These are phyloP conservation scores for Avicennia marina DNA, from an alignment of 257 asterid genomes.

Conservation along the genomic window DNA sequence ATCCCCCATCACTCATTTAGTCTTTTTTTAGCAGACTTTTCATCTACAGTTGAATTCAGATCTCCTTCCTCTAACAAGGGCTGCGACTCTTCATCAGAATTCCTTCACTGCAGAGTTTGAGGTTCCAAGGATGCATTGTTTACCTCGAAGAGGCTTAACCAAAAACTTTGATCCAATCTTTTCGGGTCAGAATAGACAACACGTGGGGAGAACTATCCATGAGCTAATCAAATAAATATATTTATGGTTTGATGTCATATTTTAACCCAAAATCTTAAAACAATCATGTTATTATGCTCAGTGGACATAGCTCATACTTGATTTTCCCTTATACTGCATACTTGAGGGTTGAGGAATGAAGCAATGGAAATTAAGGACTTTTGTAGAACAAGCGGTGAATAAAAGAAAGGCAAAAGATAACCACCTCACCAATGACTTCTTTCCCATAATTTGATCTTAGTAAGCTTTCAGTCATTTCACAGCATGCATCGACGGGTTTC, in stretches of 20 bases:
- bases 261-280: no score
- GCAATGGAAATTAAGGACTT: not conserved
- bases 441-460: slow-evolving; percentile 72
- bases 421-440: slow-evolving; percentile 84
- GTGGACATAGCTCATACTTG: no score
- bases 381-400: not conserved
- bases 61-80: slow-evolving; percentile 58
- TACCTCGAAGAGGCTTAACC: slow-evolving; percentile 31
- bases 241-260: no score
- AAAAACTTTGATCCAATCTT: not conserved
- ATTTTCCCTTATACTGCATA: no score
- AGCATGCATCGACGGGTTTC: slow-evolving; percentile 76
- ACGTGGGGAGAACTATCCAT: not conserved
- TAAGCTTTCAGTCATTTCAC: slow-evolving; percentile 51
- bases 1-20: no score
- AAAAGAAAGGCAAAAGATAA: not conserved
- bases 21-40: slow-evolving; percentile 23
- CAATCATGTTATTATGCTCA: no score
- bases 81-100: slow-evolving; percentile 57
- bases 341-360: no score
- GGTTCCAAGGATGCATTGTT: slow-evolving; percentile 53
- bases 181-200: not conserved
- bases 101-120: slow-evolving; percentile 39
- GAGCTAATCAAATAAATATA: no score
- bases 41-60: slow-evolving; percentile 40